Evolutionary conservation across 164 flowering plant genomes (phyloP), one percentile per base, ranked within the genome.

Genomic region (Warburgia ugandensis): DNA sequence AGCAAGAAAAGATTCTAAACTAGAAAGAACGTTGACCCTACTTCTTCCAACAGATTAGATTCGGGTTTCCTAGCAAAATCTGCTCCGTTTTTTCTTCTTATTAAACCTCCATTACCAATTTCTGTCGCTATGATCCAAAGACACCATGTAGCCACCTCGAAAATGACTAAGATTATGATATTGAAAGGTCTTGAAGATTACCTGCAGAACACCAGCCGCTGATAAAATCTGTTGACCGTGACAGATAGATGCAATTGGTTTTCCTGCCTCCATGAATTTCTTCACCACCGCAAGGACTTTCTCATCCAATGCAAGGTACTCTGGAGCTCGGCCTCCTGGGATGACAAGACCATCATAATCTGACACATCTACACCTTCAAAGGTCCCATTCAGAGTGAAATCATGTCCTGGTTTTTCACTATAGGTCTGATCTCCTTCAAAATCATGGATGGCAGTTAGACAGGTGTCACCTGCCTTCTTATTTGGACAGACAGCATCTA

Each of bases 281-380:
- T 74, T 77, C 46, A 80, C 94, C 50, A 94, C n/a, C 20, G 69
- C 61, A 50, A 89, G 36, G 14, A 94, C 96, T 29, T 55, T 61
- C 61, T 75, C 76, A 68, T 94, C 68, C 69, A 89, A 54, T 20
- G 99, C 92, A 57, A 94, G 72, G 52, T 89, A 89, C 58, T 86
- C 97, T 22, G 99, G 97, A 23, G 99, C 91, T 54, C 97, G 75
- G 46, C 99, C 99, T 21, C 99, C 99, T 57, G 99, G 99, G 25
- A 94, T 86, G 33, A 94, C 97, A 43, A 94, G 92, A 21, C 86
- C 99, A 70, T 94, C 85, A 75, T 89, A 89, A 64, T 69, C 72
- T 6, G 81, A 66, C 41, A 64, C 64, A 54, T 79, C 73, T 48
- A 84, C 3, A 25, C 55, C 70, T 48, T 89, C 79, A 57, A 80